Evolutionary conservation across 306 rosid species (phyloP).

Genomic region (Astragalus glycyphyllos): DNA sequence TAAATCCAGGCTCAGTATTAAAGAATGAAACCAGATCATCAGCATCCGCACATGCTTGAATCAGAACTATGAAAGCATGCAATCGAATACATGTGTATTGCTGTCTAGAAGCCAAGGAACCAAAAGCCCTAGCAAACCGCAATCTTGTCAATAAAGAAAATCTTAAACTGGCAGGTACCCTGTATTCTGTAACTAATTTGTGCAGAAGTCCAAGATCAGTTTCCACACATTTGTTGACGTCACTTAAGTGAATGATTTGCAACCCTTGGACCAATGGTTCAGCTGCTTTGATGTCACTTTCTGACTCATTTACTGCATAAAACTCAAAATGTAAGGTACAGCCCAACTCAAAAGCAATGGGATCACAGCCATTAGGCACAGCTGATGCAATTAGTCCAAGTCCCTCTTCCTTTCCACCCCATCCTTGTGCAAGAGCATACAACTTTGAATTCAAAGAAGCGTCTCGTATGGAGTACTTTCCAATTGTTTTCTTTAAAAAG

Average conservation of each 20-base stretch:
- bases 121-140: conserved; percentile 96
- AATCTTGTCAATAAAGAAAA: conserved; percentile 91
- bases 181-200: conserved; percentile 74
- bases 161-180: conserved; percentile 78
- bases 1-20: conserved; percentile 96
- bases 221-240: conserved; percentile 65
- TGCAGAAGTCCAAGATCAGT: conserved; percentile 84
- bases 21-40: conserved; percentile 87
- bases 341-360: conserved; percentile 72
- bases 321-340: conserved; percentile 96
- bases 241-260: conserved; percentile 78
- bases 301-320: conserved; percentile 71
- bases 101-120: conserved; percentile 80
- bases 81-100: conserved; percentile 91
- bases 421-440: conserved; percentile 94
- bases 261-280: conserved; percentile 65
- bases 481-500: conserved; percentile 88
- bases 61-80: conserved; percentile 90
- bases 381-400: conserved; percentile 92
- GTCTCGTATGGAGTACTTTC: conserved; percentile 85
- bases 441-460: conserved; percentile 82
- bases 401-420: conserved; percentile 99
- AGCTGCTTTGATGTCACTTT: conserved; percentile 47
- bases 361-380: conserved; percentile 67
- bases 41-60: conserved; percentile 88